These are phyloP conservation scores for Penicillium alfredii DNA, from an alignment of 495 filamentous ascomycete species.

Conservation along the genomic window DNA sequence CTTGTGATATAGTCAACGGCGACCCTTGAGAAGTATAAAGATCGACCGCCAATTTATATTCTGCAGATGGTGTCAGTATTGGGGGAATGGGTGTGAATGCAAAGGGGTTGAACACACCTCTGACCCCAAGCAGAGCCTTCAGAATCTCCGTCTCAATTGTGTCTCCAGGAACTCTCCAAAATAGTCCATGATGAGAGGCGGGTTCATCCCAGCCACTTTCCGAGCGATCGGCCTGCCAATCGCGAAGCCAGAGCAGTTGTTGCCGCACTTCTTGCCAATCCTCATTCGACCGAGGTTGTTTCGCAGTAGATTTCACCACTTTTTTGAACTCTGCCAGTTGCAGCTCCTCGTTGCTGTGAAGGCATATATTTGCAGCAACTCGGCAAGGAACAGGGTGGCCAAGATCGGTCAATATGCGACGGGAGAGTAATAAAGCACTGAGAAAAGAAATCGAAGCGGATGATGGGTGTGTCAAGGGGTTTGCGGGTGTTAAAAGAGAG, in stretches of 20 bases:
- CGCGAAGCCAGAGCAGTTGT: conserved; percentile 73
- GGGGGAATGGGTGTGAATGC: background rate
- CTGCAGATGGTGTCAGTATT: conserved; percentile 34
- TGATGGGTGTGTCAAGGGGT: conserved; percentile 62
- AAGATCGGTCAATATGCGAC: conserved; percentile 55
- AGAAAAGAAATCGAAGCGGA: conserved; percentile 56
- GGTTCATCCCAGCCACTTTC: conserved; percentile 21
- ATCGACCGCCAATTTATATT: conserved; percentile 60
- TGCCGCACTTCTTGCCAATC: conserved; percentile 62
- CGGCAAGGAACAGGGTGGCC: conserved; percentile 56
- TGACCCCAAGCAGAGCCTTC: conserved; percentile 63
- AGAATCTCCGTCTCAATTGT: conserved; percentile 70
- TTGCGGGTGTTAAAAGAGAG: conserved; percentile 53
- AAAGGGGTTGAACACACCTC: conserved; percentile 46
- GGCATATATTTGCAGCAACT: conserved; percentile 38
- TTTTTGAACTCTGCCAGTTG: conserved; percentile 60
- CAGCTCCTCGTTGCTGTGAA: conserved; percentile 49
- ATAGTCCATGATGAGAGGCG: conserved; percentile 52
- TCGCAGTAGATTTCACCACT: conserved; percentile 50
- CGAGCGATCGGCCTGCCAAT: conserved; percentile 58
- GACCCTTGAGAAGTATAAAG: conserved; percentile 53
- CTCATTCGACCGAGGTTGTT: conserved; percentile 52
- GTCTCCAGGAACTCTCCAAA: conserved; percentile 58
- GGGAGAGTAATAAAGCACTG: conserved; percentile 62
- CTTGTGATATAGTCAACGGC: conserved; percentile 44